Conservation (phyloP, 495 filamentous ascomycete genomes). For the Beverwykella pulmonaria region DNA sequence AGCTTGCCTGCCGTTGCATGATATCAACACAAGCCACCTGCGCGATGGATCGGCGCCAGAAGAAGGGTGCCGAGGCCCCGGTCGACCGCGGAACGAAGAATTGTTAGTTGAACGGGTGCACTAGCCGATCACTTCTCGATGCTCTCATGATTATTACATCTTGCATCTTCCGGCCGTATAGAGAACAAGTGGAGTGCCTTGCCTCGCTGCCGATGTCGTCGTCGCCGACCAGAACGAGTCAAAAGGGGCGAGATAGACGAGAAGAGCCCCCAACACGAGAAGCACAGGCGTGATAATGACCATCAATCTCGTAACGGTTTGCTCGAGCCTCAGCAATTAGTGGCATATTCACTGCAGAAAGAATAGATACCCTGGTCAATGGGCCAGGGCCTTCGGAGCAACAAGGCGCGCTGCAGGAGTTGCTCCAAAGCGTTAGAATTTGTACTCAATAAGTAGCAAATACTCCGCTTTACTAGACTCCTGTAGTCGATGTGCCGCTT, state of each 20-base stretch:
- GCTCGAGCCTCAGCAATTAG: slow-evolving; percentile 20
- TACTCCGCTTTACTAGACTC: neutral
- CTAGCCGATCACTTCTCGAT: slow-evolving; percentile 21
- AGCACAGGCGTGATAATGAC: neutral
- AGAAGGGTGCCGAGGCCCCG: slow-evolving; percentile 28
- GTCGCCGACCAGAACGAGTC: slow-evolving; percentile 10
- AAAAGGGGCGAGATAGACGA: neutral
- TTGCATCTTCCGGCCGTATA: neutral
- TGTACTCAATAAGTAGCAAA: neutral
- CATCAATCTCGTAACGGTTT: slow-evolving; percentile 2
- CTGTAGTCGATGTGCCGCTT: neutral
- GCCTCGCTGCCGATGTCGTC: neutral
- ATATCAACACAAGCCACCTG: slow-evolving; percentile 30
- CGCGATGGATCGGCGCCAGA: slow-evolving; percentile 32
- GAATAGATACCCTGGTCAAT: slow-evolving; percentile 8
- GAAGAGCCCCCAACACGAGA: neutral
- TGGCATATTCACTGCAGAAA: neutral
- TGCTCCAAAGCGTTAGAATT: neutral
- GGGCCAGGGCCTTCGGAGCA: neutral
- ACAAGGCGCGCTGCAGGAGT: neutral
- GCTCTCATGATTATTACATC: slow-evolving; percentile 17
- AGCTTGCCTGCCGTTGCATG: slow-evolving; percentile 10
- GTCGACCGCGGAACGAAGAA: slow-evolving; percentile 23
- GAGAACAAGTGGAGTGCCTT: neutral
- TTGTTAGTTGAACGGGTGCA: slow-evolving; percentile 2